phyloP scores from a whole-genome alignment of 805 yeast species.

The Grigorovia yakushimaensis region DNA sequence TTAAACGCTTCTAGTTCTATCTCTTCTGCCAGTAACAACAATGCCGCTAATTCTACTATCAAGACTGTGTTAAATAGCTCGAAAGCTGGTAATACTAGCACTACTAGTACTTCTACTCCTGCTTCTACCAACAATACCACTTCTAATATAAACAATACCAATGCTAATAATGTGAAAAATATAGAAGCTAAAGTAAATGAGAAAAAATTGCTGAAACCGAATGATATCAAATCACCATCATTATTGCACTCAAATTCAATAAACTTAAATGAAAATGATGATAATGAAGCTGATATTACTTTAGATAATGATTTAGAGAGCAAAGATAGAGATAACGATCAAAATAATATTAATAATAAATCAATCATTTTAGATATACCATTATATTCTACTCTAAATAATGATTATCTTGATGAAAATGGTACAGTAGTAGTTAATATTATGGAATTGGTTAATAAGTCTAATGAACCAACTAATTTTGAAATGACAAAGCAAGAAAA shows the following conservation, averaged over 20 bases:
- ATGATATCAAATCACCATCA: conserved; percentile 18
- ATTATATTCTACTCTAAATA: conserved; percentile 15
- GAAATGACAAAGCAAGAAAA: not conserved
- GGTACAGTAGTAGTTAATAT: conserved; percentile 27
- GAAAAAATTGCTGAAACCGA: conserved; percentile 7
- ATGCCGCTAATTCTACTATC: too few relatives aligned
- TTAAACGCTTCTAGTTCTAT: too few relatives aligned
- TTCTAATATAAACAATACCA: not conserved
- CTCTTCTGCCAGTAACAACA: too few relatives aligned
- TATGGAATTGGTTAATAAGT: conserved; percentile 9
- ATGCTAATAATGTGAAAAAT: not conserved
- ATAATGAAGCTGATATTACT: not conserved
- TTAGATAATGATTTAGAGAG: not conserved
- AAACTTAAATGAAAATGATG: not conserved
- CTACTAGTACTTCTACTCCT: too few relatives aligned
- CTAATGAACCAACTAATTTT: conserved; percentile 3
- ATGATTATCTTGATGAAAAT: conserved; percentile 28
- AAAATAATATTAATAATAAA: conserved; percentile 5
- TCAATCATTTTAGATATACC: conserved; percentile 24
- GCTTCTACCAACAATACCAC: too few relatives aligned
- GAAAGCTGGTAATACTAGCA: too few relatives aligned
- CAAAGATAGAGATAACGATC: conserved; percentile 3
- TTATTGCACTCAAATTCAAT: conserved; percentile 11
- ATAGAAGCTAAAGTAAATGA: not conserved
- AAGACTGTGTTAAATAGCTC: too few relatives aligned